phyloP scores from a whole-genome alignment of 106 monocot species.

The Dendrobium nobile region DNA sequence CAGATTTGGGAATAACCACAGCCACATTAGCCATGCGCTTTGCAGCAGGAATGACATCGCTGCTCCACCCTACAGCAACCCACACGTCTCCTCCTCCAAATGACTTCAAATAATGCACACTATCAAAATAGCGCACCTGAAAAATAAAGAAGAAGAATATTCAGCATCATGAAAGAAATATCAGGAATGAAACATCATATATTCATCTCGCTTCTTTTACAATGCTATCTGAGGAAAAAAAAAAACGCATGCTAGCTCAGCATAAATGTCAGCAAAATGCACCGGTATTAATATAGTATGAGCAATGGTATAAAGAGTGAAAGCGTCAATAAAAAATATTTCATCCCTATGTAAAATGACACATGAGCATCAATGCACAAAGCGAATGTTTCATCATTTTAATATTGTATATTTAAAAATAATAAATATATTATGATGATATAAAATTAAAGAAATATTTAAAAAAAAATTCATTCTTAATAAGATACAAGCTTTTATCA shows the following conservation, averaged over 20 bases:
- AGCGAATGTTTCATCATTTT: too few relatives aligned
- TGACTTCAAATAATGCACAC: constrained; percentile 71
- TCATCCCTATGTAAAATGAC: too few relatives aligned
- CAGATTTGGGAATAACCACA: constrained; percentile 89
- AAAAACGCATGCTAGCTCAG: not conserved
- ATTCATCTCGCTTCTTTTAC: not conserved
- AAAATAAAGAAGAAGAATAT: not conserved
- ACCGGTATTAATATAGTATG: too few relatives aligned
- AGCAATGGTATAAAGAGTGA: too few relatives aligned
- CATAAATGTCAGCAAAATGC: too few relatives aligned
- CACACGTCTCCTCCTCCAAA: constrained; percentile 86
- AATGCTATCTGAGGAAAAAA: not conserved
- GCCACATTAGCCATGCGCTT: constrained; percentile 83
- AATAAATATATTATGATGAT: too few relatives aligned
- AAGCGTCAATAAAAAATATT: too few relatives aligned
- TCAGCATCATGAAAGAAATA: not conserved
- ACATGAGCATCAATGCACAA: too few relatives aligned
- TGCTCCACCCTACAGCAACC: constrained; percentile 97
- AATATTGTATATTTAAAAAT: too few relatives aligned
- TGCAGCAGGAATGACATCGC: constrained; percentile 78
- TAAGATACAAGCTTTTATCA: too few relatives aligned
- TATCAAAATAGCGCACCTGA: constrained; percentile 84
- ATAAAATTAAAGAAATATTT: too few relatives aligned
- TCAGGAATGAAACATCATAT: not conserved
- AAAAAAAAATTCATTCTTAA: too few relatives aligned